Evolutionary conservation across 352 stramenopile genomes (phyloP), one percentile per base, ranked within the genome.

Genomic region (Phytophthora litchii): DNA sequence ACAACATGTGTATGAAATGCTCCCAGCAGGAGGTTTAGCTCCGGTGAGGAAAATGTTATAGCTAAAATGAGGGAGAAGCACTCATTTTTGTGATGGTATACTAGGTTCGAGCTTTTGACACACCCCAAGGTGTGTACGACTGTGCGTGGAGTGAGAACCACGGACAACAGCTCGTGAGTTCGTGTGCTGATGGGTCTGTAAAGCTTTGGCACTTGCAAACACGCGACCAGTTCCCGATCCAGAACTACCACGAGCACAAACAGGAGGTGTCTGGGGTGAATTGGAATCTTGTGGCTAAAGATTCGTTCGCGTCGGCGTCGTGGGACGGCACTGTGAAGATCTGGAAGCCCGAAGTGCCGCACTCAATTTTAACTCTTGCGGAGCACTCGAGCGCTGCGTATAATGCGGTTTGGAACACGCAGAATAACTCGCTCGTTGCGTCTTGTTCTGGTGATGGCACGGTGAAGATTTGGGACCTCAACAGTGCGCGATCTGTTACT

Each of bases 191-290:
- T 44, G 91, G 91, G 6, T 72, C 80, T 1, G 36, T 97, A 31
- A 97, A 97, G 71, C 81, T 97, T 7, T 97, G 88, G 86, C 87
- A 97, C 45, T 54, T 97, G 56, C 80, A 93, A 55, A 94, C 89
- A 19, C 69, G 72, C 49, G 90, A 97, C 59, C 66, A 75, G 54
- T 97, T 96, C 63, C 91, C 91, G 12, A 91, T 97, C 38, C 82
- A 85, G 47, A 90, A 84, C 57, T 97, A 84, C 57, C 77, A 91
- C 38, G 90, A 97, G 43, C 90, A 96, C 59, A 79, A 84, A 46
- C 72, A 91, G 58, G 90, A 97, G 56, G 86, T 93, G 8, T 87
- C 85, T 14, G 84, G 87, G 7, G 89, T 97, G 32, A 93, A 96
- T 60, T 97, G 91, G 91, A 97, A 95, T 48, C 54, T 97, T 36